A percentile compares a stretch with the other conserved stretches of the same genome.
phyloP scores from a whole-genome alignment of 352 stramenopile genomes.

The Globisporangium radiosum region DNA sequence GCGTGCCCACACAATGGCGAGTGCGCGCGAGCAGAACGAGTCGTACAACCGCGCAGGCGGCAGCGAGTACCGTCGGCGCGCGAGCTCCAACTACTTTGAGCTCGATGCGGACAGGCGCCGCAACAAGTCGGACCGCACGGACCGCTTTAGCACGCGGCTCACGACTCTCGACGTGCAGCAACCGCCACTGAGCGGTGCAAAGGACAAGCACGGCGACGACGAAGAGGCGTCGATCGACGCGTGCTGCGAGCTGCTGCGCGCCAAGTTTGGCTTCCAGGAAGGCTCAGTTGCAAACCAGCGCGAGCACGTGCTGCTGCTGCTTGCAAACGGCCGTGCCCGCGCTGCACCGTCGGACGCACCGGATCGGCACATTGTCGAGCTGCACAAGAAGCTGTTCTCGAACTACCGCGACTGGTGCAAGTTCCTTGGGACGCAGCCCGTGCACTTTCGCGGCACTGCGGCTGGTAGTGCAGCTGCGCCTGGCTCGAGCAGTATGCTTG shows the following conservation, averaged over 20 bases:
- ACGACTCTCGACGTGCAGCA: slow-evolving; percentile 48
- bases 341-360: slow-evolving; percentile 35
- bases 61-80: slow-evolving; percentile 34
- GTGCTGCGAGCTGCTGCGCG: slow-evolving; percentile 71
- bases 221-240: slow-evolving; percentile 80
- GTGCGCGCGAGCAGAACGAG: slow-evolving; percentile 6
- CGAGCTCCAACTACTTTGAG: slow-evolving; percentile 83
- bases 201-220: slow-evolving; percentile 25
- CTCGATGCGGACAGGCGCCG: slow-evolving; percentile 64
- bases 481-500: too few relatives aligned
- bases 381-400: slow-evolving; percentile 61
- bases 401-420: slow-evolving; percentile 79
- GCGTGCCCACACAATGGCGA: slow-evolving; percentile 4
- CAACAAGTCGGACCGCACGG: slow-evolving; percentile 63
- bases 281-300: slow-evolving; percentile 78
- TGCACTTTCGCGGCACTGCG: slow-evolving; percentile 49
- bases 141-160: slow-evolving; percentile 49
- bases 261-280: slow-evolving; percentile 82
- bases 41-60: slow-evolving; percentile 3
- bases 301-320: slow-evolving; percentile 72
- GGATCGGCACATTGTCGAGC: slow-evolving; percentile 52
- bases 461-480: neutral
- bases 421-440: slow-evolving; percentile 56
- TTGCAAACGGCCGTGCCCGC: slow-evolving; percentile 71
- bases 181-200: slow-evolving; percentile 8